Evolutionary conservation across 192 early-diverging fungal genomes (phyloP).

Genomic region (Diversispora eburnea): DNA sequence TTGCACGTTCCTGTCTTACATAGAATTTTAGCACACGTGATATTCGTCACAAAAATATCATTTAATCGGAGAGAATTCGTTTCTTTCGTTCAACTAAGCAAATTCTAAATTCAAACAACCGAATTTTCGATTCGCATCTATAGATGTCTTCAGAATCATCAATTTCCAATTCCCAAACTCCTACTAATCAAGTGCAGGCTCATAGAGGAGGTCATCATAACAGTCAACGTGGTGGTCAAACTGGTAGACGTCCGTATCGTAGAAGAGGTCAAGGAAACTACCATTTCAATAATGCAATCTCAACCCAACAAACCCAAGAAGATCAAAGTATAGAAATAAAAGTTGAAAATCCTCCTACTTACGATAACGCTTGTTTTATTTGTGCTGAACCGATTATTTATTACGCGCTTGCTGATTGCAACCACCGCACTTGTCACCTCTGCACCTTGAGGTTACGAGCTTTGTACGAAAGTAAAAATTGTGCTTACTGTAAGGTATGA

Average conservation of each 20-base stretch:
- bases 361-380: conserved; percentile 71
- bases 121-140: too few relatives aligned
- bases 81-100: too few relatives aligned
- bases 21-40: too few relatives aligned
- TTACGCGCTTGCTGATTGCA: conserved; percentile 83
- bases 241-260: not conserved
- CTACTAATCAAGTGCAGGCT: not conserved
- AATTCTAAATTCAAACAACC: too few relatives aligned
- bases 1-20: too few relatives aligned
- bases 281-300: not conserved
- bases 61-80: too few relatives aligned
- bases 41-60: too few relatives aligned
- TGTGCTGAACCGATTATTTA: conserved; percentile 79
- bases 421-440: conserved; percentile 90
- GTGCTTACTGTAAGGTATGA: conserved; percentile 86
- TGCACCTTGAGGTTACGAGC: conserved; percentile 89
- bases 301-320: not conserved
- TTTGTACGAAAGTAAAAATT: conserved; percentile 80
- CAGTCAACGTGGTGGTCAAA: not conserved
- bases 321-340: not conserved
- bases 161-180: not conserved
- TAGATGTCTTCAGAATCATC: not conserved
- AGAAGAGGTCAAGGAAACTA: not conserved
- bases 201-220: not conserved
- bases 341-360: conserved; percentile 38